These are phyloP conservation scores for Ogataea paradorogensis DNA, from an alignment of 805 yeast species.

Conservation along the genomic window DNA sequence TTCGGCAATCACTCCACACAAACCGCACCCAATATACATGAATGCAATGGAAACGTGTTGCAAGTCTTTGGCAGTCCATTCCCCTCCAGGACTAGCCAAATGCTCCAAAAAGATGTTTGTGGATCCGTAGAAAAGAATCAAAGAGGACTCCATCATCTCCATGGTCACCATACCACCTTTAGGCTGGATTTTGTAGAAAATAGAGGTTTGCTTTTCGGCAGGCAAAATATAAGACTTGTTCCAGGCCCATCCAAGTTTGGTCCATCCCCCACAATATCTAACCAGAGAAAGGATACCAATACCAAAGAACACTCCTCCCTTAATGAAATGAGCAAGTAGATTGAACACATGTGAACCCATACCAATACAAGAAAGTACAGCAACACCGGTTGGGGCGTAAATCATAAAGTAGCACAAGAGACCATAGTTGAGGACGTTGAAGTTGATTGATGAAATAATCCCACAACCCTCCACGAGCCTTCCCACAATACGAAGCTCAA, in stretches of 20 bases:
- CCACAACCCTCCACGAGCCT: conserved; percentile 25
- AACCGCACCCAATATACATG: conserved; percentile 87
- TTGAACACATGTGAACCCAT: conserved; percentile 67
- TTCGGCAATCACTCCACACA: conserved; percentile 86
- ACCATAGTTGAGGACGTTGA: conserved; percentile 58
- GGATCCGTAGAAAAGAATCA: conserved; percentile 83
- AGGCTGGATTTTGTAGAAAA: conserved; percentile 41
- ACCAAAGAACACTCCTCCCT: conserved; percentile 84
- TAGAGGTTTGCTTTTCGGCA: conserved; percentile 21
- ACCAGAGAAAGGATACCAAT: conserved; percentile 80
- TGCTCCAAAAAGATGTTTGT: conserved; percentile 92
- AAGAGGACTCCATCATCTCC: conserved; percentile 79
- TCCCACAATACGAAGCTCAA: conserved; percentile 27
- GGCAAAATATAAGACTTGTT: conserved; percentile 42
- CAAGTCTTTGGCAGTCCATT: conserved; percentile 85
- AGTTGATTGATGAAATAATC: conserved; percentile 37
- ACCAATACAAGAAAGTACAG: conserved; percentile 70
- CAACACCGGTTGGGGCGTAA: conserved; percentile 54
- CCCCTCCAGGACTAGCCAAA: conserved; percentile 72
- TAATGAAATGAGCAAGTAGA: conserved; percentile 89
- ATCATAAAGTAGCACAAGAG: conserved; percentile 57
- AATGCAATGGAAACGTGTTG: conserved; percentile 92
- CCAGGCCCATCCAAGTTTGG: conserved; percentile 88
- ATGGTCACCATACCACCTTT: conserved; percentile 54
- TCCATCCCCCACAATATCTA: conserved; percentile 81